Conservation (phyloP, 495 filamentous ascomycete species). For the Penicillium canescens region DNA sequence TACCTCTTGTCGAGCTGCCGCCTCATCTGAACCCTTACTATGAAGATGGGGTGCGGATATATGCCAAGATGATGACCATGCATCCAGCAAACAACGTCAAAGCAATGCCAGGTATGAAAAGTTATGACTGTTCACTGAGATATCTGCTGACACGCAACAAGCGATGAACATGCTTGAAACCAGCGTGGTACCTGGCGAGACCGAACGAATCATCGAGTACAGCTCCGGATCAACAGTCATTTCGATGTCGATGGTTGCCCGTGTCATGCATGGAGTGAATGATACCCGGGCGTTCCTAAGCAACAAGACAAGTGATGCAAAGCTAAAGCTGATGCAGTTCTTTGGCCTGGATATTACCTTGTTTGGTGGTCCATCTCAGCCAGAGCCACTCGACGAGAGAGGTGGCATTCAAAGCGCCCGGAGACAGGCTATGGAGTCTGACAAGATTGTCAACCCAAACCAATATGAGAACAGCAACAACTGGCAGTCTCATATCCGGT, state of each 20-base stretch:
- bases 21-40: constrained; percentile 55
- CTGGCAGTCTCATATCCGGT: constrained; percentile 58
- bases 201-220: constrained; percentile 57
- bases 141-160: constrained; percentile 16
- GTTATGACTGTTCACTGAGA: neutral
- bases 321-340: constrained; percentile 56
- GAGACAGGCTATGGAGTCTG: constrained; percentile 36
- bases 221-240: constrained; percentile 65
- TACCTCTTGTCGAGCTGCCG: constrained; percentile 62
- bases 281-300: constrained; percentile 58
- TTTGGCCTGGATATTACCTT: constrained; percentile 59
- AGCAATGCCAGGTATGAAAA: constrained; percentile 54
- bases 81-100: constrained; percentile 66
- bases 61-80: constrained; percentile 64
- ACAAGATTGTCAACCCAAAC: constrained; percentile 51
- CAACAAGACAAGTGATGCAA: constrained; percentile 59
- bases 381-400: constrained; percentile 53
- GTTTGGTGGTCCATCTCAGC: constrained; percentile 59
- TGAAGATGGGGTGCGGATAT: constrained; percentile 60
- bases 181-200: constrained; percentile 41
- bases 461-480: constrained; percentile 63
- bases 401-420: constrained; percentile 53
- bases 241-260: constrained; percentile 57
- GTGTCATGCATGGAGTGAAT: constrained; percentile 51
- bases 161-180: constrained; percentile 57